Evolutionary conservation across 1,284 basidiomycete species (phyloP), one percentile per base, ranked within the genome.

Genomic region (Heterobasidion annosum): DNA sequence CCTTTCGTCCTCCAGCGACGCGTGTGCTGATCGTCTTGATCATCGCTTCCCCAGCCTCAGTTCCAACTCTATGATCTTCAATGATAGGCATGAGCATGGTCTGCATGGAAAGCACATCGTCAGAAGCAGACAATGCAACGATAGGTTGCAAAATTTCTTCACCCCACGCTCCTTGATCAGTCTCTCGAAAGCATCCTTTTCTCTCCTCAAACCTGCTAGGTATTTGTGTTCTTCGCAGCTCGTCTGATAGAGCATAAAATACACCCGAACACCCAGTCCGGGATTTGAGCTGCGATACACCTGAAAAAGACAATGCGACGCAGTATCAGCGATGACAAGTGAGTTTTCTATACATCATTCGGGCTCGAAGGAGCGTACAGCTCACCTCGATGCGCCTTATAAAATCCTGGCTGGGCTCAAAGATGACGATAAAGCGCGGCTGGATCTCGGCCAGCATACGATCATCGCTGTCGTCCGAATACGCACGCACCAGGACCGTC

Each of bases 171-270:
- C 95, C 61, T 86, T 88, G 66, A 99, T 98, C 32, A 99, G 72
- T 55, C 86, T 78, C 70, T 98, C 92, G 65, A 99, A 99, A 0
- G 94, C 85, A 56, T 98, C 91, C 66, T 98, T 98, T 71, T 99
- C 96, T 58, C 87, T 81, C 49, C 93, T 75, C 51, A 98, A 81
- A 1, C 86, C 88, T 37, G 90, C 88, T 25, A 99, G 78, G 68
- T 97, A 99, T 63, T 92, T 88, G 67, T 97, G 93, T 65, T 99
- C 96, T 67, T 99, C 97, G 59, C 91, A 91, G 48, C 92, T 96
- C 62, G 92, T 84, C 51, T 85, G 81, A 69, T 98, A 98, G 16
- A 93, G 77, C 83, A 98, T 86, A 67, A 98, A 95, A 68, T 99
- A 99, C 3, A 98, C 89, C n/a, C 94, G 79, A 1, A 98, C 82